Percentiles rank a stretch among this genome's conserved stretches.
Evolutionary conservation across 495 filamentous ascomycete species (phyloP).

Genomic region (Daldinia grandis): DNA sequence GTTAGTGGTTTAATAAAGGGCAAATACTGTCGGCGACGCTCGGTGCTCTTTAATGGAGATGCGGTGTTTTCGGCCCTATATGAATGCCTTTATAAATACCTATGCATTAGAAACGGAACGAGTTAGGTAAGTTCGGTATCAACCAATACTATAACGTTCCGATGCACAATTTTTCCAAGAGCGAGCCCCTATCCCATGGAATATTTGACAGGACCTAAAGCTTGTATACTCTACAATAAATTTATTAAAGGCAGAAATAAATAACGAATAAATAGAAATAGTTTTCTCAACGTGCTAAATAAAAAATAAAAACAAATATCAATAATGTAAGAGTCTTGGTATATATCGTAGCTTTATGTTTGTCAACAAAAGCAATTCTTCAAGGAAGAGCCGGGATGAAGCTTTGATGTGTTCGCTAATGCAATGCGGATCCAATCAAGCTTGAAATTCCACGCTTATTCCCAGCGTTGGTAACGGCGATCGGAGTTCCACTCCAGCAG

Average conservation of each 20-base stretch:
- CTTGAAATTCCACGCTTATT: conserved; percentile 17
- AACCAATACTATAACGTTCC: conserved; percentile 16
- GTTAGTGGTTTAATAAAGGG: background rate
- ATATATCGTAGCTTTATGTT: background rate
- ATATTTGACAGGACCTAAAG: conserved; percentile 13
- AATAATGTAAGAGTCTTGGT: background rate
- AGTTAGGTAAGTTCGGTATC: background rate
- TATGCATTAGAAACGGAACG: background rate
- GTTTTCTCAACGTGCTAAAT: background rate
- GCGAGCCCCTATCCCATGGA: conserved; percentile 16
- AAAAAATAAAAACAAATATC: background rate
- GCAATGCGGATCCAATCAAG: conserved; percentile 15
- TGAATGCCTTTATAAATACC: too few relatives aligned
- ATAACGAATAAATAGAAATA: background rate
- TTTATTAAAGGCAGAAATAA: background rate
- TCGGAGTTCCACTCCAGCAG: conserved; percentile 25
- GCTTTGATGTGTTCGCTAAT: conserved; percentile 10
- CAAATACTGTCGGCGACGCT: background rate
- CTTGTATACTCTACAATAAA: background rate
- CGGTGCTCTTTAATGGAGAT: background rate
- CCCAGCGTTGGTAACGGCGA: conserved; percentile 20
- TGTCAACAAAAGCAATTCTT: background rate
- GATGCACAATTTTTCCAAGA: conserved; percentile 3
- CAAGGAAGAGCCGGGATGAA: conserved; percentile 2
- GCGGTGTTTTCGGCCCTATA: conserved; percentile 20